These are phyloP conservation scores for Dendrobium nobile DNA, from an alignment of 106 monocot genomes.

Conservation along the genomic window DNA sequence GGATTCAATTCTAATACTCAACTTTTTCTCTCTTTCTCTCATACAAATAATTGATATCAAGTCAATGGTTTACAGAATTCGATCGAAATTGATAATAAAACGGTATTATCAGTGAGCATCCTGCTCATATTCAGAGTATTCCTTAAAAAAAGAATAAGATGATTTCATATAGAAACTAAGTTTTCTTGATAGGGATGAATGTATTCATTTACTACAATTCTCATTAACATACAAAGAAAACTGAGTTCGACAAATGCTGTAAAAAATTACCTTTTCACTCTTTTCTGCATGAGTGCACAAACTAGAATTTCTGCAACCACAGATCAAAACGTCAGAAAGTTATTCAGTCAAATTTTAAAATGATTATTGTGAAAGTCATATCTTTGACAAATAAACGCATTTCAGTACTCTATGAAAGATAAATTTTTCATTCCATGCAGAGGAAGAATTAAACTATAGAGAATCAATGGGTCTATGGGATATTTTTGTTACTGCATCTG, in stretches of 20 bases:
- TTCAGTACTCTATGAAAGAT: not conserved
- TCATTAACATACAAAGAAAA: too few species aligned
- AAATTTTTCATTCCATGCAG: not conserved
- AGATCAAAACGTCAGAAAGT: not conserved
- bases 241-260: not conserved
- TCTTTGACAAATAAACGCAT: not conserved
- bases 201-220: not conserved
- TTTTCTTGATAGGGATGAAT: not conserved
- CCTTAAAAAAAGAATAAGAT: not conserved
- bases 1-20: not conserved
- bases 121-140: not conserved
- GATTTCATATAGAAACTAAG: not conserved
- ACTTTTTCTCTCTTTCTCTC: not conserved
- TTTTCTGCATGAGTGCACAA: not conserved
- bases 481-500: slow-evolving; percentile 51
- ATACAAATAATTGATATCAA: not conserved
- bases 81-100: too few species aligned
- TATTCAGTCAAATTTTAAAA: not conserved
- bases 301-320: too few species aligned
- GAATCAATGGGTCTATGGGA: slow-evolving; percentile 43
- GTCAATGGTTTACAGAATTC: not conserved
- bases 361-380: not conserved
- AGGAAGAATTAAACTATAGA: not conserved
- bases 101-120: not conserved
- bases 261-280: not conserved